Base-by-base conservation (phyloP, 179 eudicot genomes). In the Monotropa hypopitys region DNA sequence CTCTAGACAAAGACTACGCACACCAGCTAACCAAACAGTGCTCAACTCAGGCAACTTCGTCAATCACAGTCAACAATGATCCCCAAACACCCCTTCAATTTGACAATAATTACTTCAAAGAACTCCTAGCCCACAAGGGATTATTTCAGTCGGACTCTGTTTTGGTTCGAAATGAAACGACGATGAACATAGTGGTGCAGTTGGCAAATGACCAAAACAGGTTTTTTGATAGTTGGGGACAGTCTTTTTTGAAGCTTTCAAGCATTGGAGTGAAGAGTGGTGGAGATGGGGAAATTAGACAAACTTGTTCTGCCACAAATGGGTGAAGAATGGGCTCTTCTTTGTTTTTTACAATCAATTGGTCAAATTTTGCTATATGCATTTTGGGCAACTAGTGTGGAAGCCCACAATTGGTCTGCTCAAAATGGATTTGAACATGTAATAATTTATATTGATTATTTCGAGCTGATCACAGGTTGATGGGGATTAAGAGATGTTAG, bases 91-190 rank as follows among this genome's bases (percentile, higher is more conserved):
- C 92, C 11, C 75, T 74, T 53, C 59, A 46, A 21, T 90, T 89
- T 35, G 94, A 90, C 81, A 90, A 89, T 65, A 63, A 28, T 20
- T 90, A 90, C 75, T 90, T 77, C 80, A 75, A 70, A 67, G 82
- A 75, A 1, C 76, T 90, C 67, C 84, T 89, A 50, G 79, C 77
- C 26, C 83, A 73, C 46, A 85, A 76, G 61, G 94, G 94, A 1
- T 75, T 90, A 16, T 85, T 90, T 21, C 82, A 85, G 26, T 90
- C 94, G 1, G 94, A 90, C 61, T 89, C 90, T 13, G 86, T 87
- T 56, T 82, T 89, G 61, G 69, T 71, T 3, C 83, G 49, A 13
- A 81, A 81, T 53, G 79, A 77, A 11, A 75, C 81, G 62, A 89
- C 92, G 12, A 71, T 42, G 20, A 78, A 71, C 2, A 16, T 59